phyloP scores from a whole-genome alignment of 495 filamentous ascomycete genomes.

The Clohesyomyces aquaticus region DNA sequence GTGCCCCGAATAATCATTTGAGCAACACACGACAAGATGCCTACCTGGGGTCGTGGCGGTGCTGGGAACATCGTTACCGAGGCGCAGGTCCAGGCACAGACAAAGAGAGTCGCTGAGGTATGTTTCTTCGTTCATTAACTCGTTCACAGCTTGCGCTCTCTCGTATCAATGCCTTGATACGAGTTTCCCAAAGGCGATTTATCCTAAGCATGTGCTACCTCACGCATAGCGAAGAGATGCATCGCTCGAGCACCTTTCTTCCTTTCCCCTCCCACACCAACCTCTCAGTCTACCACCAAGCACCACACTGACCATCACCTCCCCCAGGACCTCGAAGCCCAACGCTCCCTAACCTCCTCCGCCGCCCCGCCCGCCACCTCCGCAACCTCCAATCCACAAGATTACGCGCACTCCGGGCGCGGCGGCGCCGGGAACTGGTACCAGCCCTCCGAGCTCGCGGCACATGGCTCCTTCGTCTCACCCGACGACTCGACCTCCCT shows the following conservation, averaged over 20 bases:
- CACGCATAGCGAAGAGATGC: too few species aligned
- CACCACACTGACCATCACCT: background rate
- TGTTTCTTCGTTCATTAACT: background rate
- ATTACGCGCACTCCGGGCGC: conserved; percentile 59
- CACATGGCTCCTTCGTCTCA: conserved; percentile 40
- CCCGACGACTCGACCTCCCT: conserved; percentile 39
- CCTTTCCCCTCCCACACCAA: background rate
- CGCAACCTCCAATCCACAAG: conserved; percentile 24
- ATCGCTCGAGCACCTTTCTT: too few species aligned
- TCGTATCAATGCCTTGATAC: background rate
- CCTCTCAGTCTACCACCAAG: background rate
- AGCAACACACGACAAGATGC: conserved; percentile 29
- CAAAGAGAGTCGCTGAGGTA: conserved; percentile 33
- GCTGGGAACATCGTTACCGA: conserved; percentile 66
- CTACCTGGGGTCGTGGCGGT: conserved; percentile 58
- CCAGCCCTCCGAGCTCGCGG: conserved; percentile 43
- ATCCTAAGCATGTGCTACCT: too few species aligned
- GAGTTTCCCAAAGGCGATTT: too few species aligned
- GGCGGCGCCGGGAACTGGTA: conserved; percentile 67
- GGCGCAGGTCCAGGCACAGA: conserved; percentile 55
- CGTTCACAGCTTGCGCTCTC: background rate
- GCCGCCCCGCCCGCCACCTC: conserved; percentile 24
- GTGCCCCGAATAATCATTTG: background rate
- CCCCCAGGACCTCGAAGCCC: conserved; percentile 44
- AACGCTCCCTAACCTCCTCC: conserved; percentile 33